Base-by-base conservation (phyloP, 2,329 filamentous ascomycete genomes). In the Stemphylium vesicarium region DNA sequence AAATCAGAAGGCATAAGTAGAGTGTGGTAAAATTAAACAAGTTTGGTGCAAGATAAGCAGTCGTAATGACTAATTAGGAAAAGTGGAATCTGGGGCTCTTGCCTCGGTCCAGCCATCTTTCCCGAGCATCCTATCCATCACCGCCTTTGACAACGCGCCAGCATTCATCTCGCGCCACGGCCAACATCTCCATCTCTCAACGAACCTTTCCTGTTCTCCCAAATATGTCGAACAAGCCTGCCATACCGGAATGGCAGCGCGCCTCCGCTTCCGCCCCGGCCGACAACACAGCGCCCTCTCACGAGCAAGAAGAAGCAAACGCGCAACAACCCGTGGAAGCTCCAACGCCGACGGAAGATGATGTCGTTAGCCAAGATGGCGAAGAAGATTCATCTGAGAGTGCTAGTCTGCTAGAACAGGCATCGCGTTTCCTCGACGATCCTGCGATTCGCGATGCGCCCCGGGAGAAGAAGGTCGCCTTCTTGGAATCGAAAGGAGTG, bases 401-500 rank as follows among this genome's bases (percentile, higher is more conserved):
- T 15, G 16, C 41, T 15, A 49, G 62, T 11, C 48, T 77, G 32
- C 68, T 90, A 32, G 85, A 91, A 13, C 85, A 92, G 69, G 92
- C 92, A 24, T 82, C 84, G 38, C 84, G 81, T 48, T 97, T 96
- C 70, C 82, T 97, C 4, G 80, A 90, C 45, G 88, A 96, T 56
- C 86, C 90, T 7, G 81, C 82, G 16, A 90, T 96, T 53, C 85
- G 84, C 54, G 79, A 88, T 74, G 86, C 88, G 31, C 81, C 88
- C 0, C 81, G 82, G 39, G 88, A 91, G 51, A 88, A 86, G 75
- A 96, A 96, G 78, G 80, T 84, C 16, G 83, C 84, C 7, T 96
- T 96, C 64, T 78, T 97, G 1, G 83, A 87, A 68, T 85, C 85
- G 45, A 97, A 97, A 73, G 91, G 91, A 3, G 78, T 96, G 7